Base-by-base conservation (phyloP, 345 rosid genomes). In the Rhizophora mangle region DNA sequence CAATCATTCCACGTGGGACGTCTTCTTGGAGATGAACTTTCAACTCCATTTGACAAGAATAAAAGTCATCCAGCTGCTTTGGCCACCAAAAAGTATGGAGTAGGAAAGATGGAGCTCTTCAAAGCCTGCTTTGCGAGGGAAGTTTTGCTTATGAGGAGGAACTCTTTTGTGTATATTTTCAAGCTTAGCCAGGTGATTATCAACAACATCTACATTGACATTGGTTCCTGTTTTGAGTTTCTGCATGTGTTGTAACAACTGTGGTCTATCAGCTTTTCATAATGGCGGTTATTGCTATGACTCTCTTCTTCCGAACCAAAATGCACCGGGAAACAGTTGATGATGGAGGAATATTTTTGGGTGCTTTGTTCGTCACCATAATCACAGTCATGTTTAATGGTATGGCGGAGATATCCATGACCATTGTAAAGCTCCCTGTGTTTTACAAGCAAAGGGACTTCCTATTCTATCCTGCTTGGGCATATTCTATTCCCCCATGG, bases 381-480 rank as follows among this genome's bases (percentile, higher is more conserved):
- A 43, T 66, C 64, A 69, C 74, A 67, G 64, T 83, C 68, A 84
- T 84, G 94, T 88, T 91, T 62, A 93, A 85, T 64, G 88, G 96
- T 27, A 71, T 89, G 84, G 51, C 96, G 1, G 97, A 93, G 76
- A 68, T 93, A 39, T 80, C 91, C 56, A 82, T 91, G 91, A 83
- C 96, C 52, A 82, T 89, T 62, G 80, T 79, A 27, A 89, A 84
- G 75, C 98, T 93, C 75, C 92, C 96, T 2, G 86, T 91, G 66
- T 93, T 93, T 65, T 93, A 85, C 85, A 93, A 90, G 77, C 96
- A 90, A 80, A 79, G 93, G 63, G 89, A 86, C 63, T 80, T 84
- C 18, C 81, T 80, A 22, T 93, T 89, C 85, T 90, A 76, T 76
- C 97, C 98, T 39, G 39, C 96, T 0, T 93, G 98, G 98, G 85